Percentiles rank a stretch among this genome's conserved stretches.
Conservation (phyloP, 306 rosid species). For the Acacia crassicarpa region DNA sequence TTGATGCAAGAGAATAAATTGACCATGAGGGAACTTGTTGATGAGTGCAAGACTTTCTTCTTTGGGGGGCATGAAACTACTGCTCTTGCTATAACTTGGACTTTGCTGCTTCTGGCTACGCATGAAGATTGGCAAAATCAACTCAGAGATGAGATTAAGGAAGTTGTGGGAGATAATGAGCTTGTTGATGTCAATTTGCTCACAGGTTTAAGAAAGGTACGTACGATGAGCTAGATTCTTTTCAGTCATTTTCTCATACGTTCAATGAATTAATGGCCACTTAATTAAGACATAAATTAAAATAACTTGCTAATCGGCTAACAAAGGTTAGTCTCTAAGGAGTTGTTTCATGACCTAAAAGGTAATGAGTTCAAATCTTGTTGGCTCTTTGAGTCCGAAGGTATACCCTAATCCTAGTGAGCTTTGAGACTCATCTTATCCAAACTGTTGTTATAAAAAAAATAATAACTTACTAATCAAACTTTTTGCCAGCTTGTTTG, state of each 20-base stretch:
- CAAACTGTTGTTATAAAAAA: too few relatives aligned
- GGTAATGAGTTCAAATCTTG: too few relatives aligned
- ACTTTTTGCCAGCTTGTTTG: background rate
- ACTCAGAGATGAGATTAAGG: constrained; percentile 53
- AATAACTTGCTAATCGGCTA: background rate
- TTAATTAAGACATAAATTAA: background rate
- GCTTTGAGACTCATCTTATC: too few relatives aligned
- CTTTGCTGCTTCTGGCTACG: constrained; percentile 52
- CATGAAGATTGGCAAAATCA: constrained; percentile 59
- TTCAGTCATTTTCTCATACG: background rate
- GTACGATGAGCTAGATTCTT: constrained; percentile 15
- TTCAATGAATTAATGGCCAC: background rate
- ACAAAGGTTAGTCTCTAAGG: too few relatives aligned
- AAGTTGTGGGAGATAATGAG: constrained; percentile 48
- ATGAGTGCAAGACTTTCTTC: constrained; percentile 75
- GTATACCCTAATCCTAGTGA: too few relatives aligned
- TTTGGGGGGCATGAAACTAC: constrained; percentile 78
- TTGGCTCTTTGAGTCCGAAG: rapidly evolving
- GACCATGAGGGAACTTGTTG: constrained; percentile 47
- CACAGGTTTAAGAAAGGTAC: constrained; percentile 55
- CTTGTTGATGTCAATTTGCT: constrained; percentile 45
- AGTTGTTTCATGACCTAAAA: too few relatives aligned
- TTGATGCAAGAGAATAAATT: constrained; percentile 44
- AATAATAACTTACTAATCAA: background rate
- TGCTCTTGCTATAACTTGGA: constrained; percentile 67